Percentiles rank a stretch among this genome's conserved stretches.
Conservation (phyloP, 2,329 filamentous ascomycete genomes). For the Cladosporium sp. region DNA sequence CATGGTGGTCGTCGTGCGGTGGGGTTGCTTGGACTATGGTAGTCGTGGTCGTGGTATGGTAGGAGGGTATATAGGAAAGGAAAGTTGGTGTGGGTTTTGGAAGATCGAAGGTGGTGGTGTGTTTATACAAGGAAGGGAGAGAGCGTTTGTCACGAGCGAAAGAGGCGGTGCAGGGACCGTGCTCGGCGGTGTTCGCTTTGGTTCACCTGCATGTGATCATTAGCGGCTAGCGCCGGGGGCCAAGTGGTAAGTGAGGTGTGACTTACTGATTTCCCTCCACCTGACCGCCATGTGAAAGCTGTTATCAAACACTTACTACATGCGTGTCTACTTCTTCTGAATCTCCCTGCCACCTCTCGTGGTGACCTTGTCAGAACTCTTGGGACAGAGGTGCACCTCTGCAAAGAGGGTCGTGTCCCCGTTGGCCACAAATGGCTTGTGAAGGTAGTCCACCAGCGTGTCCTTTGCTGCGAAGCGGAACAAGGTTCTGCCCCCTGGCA, state of each 20-base stretch:
- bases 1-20: neutral
- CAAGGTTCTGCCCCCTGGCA: neutral
- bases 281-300: neutral
- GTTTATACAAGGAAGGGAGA: neutral
- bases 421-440: neutral
- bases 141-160: neutral
- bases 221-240: neutral
- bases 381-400: neutral
- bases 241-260: constrained; percentile 5
- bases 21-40: neutral
- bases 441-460: neutral
- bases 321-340: neutral
- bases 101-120: neutral
- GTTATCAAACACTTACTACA: neutral
- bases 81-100: too few relatives aligned
- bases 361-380: too few relatives aligned
- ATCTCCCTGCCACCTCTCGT: neutral
- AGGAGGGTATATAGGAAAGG: neutral
- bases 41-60: neutral
- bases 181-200: neutral
- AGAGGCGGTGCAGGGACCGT: neutral
- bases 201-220: neutral
- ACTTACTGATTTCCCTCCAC: too few relatives aligned
- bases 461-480: neutral
- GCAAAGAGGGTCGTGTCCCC: neutral